These are phyloP conservation scores for Dryas alaskensis DNA, from an alignment of 306 rosid genomes.

Conservation along the genomic window DNA sequence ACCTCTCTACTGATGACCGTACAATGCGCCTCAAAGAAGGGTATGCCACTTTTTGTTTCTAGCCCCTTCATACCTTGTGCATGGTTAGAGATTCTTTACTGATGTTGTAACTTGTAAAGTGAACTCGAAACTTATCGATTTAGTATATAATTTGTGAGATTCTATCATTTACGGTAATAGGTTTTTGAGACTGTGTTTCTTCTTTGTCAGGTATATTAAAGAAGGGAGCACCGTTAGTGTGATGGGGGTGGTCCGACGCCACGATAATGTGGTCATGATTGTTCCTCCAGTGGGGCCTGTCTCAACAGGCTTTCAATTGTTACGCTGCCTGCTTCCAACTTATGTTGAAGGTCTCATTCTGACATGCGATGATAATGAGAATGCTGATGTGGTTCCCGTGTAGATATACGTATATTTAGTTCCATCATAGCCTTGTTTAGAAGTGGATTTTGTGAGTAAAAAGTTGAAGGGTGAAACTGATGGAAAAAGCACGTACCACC, in stretches of 20 bases:
- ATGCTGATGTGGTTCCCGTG: slow-evolving; percentile 83
- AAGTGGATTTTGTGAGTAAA: slow-evolving; percentile 27
- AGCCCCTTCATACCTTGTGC: too few relatives aligned
- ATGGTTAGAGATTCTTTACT: background rate
- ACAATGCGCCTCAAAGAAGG: slow-evolving; percentile 97
- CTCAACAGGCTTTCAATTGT: slow-evolving; percentile 88
- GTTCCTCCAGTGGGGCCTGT: slow-evolving; percentile 76
- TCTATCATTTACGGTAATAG: background rate
- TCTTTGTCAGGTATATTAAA: slow-evolving; percentile 64
- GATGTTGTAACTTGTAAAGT: background rate
- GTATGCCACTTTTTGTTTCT: slow-evolving; percentile 34
- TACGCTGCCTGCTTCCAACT: slow-evolving; percentile 82
- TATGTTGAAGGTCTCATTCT: slow-evolving; percentile 76
- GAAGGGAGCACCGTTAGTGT: slow-evolving; percentile 98
- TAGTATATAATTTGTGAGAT: background rate
- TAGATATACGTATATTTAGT: slow-evolving; percentile 27
- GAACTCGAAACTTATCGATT: background rate
- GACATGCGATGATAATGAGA: slow-evolving; percentile 75
- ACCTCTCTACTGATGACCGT: slow-evolving; percentile 74
- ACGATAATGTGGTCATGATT: slow-evolving; percentile 89
- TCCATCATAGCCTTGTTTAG: slow-evolving; percentile 22
- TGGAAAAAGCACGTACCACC: slow-evolving; percentile 19
- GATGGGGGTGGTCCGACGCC: slow-evolving; percentile 90
- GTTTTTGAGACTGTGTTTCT: slow-evolving; percentile 20
- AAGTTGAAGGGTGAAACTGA: slow-evolving; percentile 31